Base-by-base conservation (phyloP, 345 rosid species). In the Citrus cavaleriei region DNA sequence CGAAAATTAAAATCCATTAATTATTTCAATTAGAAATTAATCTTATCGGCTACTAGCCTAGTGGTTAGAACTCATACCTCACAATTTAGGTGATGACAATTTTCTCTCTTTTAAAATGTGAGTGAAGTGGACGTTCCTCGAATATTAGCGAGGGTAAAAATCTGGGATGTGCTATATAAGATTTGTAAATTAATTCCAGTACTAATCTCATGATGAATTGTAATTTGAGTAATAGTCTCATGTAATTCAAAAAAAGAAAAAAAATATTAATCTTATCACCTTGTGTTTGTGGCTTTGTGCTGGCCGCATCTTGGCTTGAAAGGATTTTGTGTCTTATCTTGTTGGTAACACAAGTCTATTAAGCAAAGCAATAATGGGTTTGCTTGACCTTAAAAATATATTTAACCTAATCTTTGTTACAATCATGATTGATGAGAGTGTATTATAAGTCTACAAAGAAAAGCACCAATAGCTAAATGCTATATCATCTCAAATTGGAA, bases 251-350 rank as follows among this genome's bases (percentile, higher is more conserved):
- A 4, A 34, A 34, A 32, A 5, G 5, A 34, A 34, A 34, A 34
- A 5, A 35, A 5, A 35, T 35, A 51, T 16, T 54, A 54, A 54
- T 54, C 58, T 54, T 54, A 54, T 54, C 58, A 5, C 22, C 58
- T 54, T 54, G 22, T 18, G 7, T 16, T 14, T 16, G 57, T 51
- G 21, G 19, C 3, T 4, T 21, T 40, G 30, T 10, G 21, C 10
- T 16, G 63, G 21, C 73, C 78, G 77, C 80, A 80, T 51, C 81
- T 79, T 84, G 81, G 79, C 84, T 84, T 81, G 2, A 34, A 80
- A 78, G 84, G 77, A 68, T 74, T 51, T 51, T 60, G 2, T 46
- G 68, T 27, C 78, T 77, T 71, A 61, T 35, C 38, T 4, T 63
- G 19, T 16, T 40, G 76, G 46, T 77, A 46, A 73, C 58, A 6